Conservation (phyloP, 2,329 filamentous ascomycete genomes). For the Rachicladosporium sp. region DNA sequence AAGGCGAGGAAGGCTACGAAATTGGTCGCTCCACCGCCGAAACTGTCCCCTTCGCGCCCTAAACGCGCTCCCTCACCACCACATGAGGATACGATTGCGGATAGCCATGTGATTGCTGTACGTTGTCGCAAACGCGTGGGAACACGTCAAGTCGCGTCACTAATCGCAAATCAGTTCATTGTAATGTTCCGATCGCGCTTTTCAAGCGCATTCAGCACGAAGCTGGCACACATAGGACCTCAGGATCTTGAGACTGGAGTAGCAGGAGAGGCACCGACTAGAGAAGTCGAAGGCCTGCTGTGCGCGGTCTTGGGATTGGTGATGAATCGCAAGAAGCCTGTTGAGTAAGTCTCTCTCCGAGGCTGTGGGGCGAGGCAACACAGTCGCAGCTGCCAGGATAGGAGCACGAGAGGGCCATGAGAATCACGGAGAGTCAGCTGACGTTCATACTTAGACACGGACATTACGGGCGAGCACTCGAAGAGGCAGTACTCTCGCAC, state of each 20-base stretch:
- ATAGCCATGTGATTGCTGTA: conserved; percentile 87
- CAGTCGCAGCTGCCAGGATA: no score
- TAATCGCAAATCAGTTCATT: conserved; percentile 62
- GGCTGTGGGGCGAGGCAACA: no score
- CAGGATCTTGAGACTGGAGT: conserved; percentile 90
- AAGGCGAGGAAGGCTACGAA: conserved; percentile 30
- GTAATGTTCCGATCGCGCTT: conserved; percentile 97
- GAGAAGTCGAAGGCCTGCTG: conserved; percentile 75
- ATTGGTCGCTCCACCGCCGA: conserved; percentile 33
- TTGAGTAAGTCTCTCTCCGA: conserved; percentile 60
- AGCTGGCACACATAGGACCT: conserved; percentile 77
- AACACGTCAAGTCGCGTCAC: conserved; percentile 25
- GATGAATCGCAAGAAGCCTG: conserved; percentile 94
- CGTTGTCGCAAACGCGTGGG: conserved; percentile 32
- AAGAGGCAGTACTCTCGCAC: conserved; percentile 80
- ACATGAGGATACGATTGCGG: conserved; percentile 79
- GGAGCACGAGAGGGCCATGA: no score
- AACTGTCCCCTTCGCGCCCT: conserved; percentile 23
- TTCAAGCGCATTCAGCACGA: conserved; percentile 76
- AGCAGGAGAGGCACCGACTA: conserved; percentile 62
- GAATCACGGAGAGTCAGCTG: no score
- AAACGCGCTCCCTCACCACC: conserved; percentile 80
- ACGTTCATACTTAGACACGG: conserved; percentile 50
- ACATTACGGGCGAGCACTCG: conserved; percentile 83
- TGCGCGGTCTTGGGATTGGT: conserved; percentile 81